Evolutionary conservation across 2,329 filamentous ascomycete genomes (phyloP).

Genomic region (Thelonectria discophora): DNA sequence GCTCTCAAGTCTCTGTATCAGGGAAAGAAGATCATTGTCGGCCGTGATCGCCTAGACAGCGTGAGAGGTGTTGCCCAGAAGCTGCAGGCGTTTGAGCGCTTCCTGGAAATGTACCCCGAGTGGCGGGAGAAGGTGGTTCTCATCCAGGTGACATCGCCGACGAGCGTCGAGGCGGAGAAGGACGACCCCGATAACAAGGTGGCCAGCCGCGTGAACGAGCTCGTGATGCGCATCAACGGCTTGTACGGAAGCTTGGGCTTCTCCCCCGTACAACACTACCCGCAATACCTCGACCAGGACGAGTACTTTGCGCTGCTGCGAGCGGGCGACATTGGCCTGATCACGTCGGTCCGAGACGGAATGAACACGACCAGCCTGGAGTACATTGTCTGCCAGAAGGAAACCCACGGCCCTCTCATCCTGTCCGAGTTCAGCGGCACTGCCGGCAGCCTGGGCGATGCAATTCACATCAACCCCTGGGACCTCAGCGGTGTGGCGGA

Average conservation of each 20-base stretch:
- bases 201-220: constrained; percentile 86
- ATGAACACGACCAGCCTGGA: constrained; percentile 98
- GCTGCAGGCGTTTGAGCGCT: constrained; percentile 90
- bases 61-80: constrained; percentile 96
- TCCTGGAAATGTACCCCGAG: constrained; percentile 88
- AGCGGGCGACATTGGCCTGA: constrained; percentile 88
- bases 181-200: constrained; percentile 83
- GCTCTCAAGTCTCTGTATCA: constrained; percentile 79
- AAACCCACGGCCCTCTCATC: constrained; percentile 86
- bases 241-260: constrained; percentile 87
- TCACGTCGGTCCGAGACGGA: constrained; percentile 94
- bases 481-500: constrained; percentile 85
- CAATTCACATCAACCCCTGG: constrained; percentile 97
- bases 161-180: constrained; percentile 78
- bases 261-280: constrained; percentile 92
- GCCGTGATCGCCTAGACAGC: constrained; percentile 91
- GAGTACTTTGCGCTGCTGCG: constrained; percentile 96
- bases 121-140: constrained; percentile 93
- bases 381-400: constrained; percentile 91
- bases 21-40: constrained; percentile 95
- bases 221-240: constrained; percentile 92
- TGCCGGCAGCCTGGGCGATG: constrained; percentile 82
- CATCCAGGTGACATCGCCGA: constrained; percentile 93
- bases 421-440: constrained; percentile 97
- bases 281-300: constrained; percentile 87